phyloP scores from a whole-genome alignment of 495 filamentous ascomycete genomes.

The Xylaria acuta region DNA sequence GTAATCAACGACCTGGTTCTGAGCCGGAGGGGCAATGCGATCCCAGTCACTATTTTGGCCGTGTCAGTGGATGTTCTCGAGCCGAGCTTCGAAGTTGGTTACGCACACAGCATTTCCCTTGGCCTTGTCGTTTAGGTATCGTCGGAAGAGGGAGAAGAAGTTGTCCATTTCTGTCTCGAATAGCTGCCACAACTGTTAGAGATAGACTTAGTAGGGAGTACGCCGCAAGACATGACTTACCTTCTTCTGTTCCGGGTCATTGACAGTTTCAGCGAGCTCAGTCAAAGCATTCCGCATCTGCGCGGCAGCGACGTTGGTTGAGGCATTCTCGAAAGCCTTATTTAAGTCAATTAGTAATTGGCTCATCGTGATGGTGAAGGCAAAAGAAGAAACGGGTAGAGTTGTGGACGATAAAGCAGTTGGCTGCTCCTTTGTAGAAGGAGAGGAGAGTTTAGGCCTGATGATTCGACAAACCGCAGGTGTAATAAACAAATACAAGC shows the following conservation, averaged over 20 bases:
- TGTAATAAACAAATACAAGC: neutral
- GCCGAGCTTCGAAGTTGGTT: neutral
- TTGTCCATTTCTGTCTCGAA: slow-evolving; percentile 99
- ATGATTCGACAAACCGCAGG: neutral
- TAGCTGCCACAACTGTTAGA: slow-evolving; percentile 49
- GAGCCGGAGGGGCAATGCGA: slow-evolving; percentile 89
- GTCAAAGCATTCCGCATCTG: slow-evolving; percentile 99
- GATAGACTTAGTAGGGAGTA: neutral
- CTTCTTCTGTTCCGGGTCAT: slow-evolving; percentile 83
- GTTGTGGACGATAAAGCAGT: neutral
- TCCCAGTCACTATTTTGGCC: slow-evolving; percentile 75
- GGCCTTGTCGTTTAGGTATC: slow-evolving; percentile 98
- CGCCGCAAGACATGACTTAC: slow-evolving; percentile 46
- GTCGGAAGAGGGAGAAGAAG: slow-evolving; percentile 96
- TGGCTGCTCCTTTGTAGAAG: neutral
- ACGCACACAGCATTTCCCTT: slow-evolving; percentile 87
- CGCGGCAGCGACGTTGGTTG: slow-evolving; percentile 93
- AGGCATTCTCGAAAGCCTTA: slow-evolving; percentile 98
- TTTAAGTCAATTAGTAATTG: slow-evolving; percentile 21
- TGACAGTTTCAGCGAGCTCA: slow-evolving; percentile 86
- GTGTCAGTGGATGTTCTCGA: slow-evolving; percentile 34
- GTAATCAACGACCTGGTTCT: slow-evolving; percentile 93
- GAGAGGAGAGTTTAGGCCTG: neutral
- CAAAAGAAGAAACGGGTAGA: neutral
- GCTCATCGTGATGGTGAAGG: neutral